Conservation (phyloP, 2,329 filamentous ascomycete genomes). For the Cladophialophora exuberans region DNA sequence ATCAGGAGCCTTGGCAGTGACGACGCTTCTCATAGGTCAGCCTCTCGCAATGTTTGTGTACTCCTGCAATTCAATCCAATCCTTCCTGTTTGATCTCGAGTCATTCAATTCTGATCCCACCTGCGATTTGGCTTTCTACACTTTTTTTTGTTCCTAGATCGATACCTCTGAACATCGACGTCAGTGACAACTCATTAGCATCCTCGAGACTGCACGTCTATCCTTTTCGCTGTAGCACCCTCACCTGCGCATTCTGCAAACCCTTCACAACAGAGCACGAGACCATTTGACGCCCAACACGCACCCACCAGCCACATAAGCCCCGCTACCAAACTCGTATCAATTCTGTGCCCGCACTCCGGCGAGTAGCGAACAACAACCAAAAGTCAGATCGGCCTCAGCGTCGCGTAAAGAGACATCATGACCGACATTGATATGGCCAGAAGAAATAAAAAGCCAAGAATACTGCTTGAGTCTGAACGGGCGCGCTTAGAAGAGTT, state of each 20-base stretch:
- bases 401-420: slow-evolving; percentile 3
- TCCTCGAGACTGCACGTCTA: not conserved
- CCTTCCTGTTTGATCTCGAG: no score
- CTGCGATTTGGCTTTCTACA: no score
- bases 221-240: not conserved
- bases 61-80: slow-evolving; percentile 3
- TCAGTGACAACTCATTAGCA: not conserved
- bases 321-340: not conserved
- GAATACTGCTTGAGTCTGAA: slow-evolving; percentile 79
- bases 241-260: not conserved
- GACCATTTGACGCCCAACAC: slow-evolving; percentile 9
- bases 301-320: not conserved
- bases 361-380: not conserved
- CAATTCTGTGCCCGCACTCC: not conserved
- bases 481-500: slow-evolving; percentile 85
- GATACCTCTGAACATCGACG: not conserved
- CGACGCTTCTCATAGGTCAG: slow-evolving; percentile 6
- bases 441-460: slow-evolving; percentile 84
- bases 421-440: slow-evolving; percentile 70
- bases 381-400: not conserved
- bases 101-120: no score
- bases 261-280: slow-evolving; percentile 18
- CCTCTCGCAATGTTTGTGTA: slow-evolving; percentile 10
- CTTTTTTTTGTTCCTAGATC: no score
- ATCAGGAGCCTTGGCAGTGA: not conserved